These are phyloP conservation scores for Ceratocystiopsis minuta DNA, from an alignment of 2,329 filamentous ascomycete species.

Conservation along the genomic window DNA sequence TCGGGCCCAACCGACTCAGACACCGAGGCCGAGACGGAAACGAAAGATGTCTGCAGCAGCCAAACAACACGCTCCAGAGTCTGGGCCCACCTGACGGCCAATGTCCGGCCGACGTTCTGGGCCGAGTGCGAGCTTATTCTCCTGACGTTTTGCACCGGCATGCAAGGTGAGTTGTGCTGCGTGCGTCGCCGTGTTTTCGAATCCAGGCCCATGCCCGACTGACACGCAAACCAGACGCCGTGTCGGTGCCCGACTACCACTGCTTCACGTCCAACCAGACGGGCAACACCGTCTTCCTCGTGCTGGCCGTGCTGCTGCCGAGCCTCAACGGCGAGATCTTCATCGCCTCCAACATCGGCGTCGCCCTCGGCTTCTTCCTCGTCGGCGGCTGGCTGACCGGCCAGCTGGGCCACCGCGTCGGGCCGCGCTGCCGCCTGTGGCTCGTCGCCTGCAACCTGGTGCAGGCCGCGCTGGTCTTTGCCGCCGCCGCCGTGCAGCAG, in stretches of 20 bases:
- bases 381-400: slow-evolving; percentile 35
- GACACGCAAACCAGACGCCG: slow-evolving; percentile 18
- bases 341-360: slow-evolving; percentile 33
- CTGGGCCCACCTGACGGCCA: slow-evolving; percentile 14
- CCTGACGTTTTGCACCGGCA: slow-evolving; percentile 31
- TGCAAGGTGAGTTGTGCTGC: slow-evolving; percentile 22
- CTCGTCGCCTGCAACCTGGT: slow-evolving; percentile 33
- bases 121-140: slow-evolving; percentile 27
- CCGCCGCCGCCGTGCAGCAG: slow-evolving; percentile 30
- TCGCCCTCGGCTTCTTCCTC: slow-evolving; percentile 37
- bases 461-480: slow-evolving; percentile 37
- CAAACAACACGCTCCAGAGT: background rate
- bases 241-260: slow-evolving; percentile 41
- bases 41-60: background rate
- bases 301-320: slow-evolving; percentile 31
- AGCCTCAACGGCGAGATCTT: slow-evolving; percentile 29
- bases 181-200: background rate
- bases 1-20: background rate
- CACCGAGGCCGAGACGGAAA: background rate
- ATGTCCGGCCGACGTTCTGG: slow-evolving; percentile 21
- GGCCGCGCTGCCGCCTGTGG: slow-evolving; percentile 32
- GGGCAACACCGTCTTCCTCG: slow-evolving; percentile 44
- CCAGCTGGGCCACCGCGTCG: slow-evolving; percentile 35
- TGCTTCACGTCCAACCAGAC: slow-evolving; percentile 49
- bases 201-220: background rate